Conservation (phyloP, 2,329 filamentous ascomycete species). For the Aureobasidium lini region DNA sequence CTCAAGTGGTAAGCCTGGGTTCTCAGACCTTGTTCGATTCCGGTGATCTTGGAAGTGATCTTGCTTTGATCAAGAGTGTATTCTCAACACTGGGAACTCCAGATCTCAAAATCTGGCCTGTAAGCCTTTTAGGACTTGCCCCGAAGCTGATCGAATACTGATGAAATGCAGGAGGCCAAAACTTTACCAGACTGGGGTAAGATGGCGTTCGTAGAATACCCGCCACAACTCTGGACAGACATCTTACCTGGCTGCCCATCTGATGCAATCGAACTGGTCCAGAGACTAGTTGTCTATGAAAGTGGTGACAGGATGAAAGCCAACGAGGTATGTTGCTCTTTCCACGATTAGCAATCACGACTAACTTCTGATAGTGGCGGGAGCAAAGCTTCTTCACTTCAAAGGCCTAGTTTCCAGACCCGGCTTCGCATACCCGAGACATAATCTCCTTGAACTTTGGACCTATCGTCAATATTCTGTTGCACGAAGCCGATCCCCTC, state of each 20-base stretch:
- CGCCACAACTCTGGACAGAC: constrained; percentile 57
- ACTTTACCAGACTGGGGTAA: constrained; percentile 80
- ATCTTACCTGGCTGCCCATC: constrained; percentile 57
- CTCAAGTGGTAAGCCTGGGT: constrained; percentile 57
- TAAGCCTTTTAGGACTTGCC: constrained; percentile 28
- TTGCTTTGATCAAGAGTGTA: constrained; percentile 83
- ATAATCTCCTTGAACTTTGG: neutral
- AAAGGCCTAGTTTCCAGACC: neutral
- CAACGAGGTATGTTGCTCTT: constrained; percentile 37
- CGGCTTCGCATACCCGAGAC: neutral
- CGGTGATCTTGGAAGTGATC: constrained; percentile 82
- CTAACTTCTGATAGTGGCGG: constrained; percentile 8
- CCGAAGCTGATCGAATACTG: neutral
- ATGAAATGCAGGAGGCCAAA: constrained; percentile 48
- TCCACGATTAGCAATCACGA: neutral
- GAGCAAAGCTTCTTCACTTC: neutral
- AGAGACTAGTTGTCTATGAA: constrained; percentile 64
- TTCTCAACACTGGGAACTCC: constrained; percentile 90
- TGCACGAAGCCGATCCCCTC: neutral
- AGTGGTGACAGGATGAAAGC: constrained; percentile 60
- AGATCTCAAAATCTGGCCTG: constrained; percentile 72
- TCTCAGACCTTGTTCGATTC: constrained; percentile 70
- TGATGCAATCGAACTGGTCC: constrained; percentile 58
- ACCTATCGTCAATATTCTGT: neutral
- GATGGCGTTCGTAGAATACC: constrained; percentile 70